Base-by-base conservation (phyloP, 2,329 filamentous ascomycete genomes). In the Penicillium italicum region DNA sequence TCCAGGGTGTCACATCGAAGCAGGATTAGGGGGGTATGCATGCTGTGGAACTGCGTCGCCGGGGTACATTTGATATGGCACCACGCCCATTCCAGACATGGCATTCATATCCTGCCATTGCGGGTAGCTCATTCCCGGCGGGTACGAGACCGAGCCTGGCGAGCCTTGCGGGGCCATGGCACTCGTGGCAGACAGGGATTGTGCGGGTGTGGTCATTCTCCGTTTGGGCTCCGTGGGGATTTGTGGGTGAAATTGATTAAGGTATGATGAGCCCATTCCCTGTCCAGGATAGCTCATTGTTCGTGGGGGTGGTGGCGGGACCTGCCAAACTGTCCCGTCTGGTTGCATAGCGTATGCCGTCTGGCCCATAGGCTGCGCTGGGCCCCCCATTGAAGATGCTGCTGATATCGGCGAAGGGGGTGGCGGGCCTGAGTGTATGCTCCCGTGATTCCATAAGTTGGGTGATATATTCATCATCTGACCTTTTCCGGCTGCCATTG, bases 321-420 rank as follows among this genome's bases (percentile, higher is more conserved):
- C 63, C 47, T 66, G 69, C 72, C 72, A 75, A 31, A 73, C 65
- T 8, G 71, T 66, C 24, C 71, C 70, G 50, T 73, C 72, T 1
- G 69, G 65, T 53, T 72, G 71, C 51, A 74, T 61, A n/a, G 69
- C 51, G 47, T 71, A 74, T 12, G 68, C 56, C 11, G 62, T 56
- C 2, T 69, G 58, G 44, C 60, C 64, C 52, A 74, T 65, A 3
- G 69, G 61, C 33, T 71, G 72, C 16, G 65, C 49, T 47, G 72
- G 72, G 16, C 61, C 69, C 16, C 70, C 62, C 33, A 72, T 67
- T 6, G 67, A 67, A 2, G 69, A 69, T 18, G 67, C 63, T 20
- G 63, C 62, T 12, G 68, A 66, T 37, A 71, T 66, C 16, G 70
- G 61, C 2, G 70, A 62, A 41, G 59, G 62, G 14, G 69, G 59